These are phyloP conservation scores for Tulasnella sp. DNA, from an alignment of 768 basidiomycete genomes.

Conservation along the genomic window DNA sequence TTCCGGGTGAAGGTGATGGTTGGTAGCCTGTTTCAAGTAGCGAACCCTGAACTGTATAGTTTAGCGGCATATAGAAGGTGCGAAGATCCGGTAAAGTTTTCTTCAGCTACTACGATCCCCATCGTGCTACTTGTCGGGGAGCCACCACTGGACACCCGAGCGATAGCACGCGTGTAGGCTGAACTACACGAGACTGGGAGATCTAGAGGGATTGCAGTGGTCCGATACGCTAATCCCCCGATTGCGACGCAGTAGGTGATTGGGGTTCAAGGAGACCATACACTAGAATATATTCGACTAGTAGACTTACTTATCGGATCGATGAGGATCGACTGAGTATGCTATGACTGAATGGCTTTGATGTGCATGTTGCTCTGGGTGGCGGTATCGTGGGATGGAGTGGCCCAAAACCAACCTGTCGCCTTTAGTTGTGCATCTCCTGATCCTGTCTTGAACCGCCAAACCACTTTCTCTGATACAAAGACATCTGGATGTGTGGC, in stretches of 20 bases:
- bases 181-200: not conserved
- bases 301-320: not conserved
- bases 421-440: not conserved
- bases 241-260: not conserved
- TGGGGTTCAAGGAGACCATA: not conserved
- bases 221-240: not conserved
- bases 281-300: not conserved
- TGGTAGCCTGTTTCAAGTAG: too few species aligned
- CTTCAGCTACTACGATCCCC: not conserved
- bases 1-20: too few species aligned
- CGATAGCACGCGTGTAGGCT: not conserved
- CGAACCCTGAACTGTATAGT: not conserved
- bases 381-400: not conserved
- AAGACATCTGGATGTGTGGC: not conserved
- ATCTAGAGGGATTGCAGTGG: not conserved
- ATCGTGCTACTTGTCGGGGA: not conserved
- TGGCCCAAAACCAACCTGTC: too few species aligned
- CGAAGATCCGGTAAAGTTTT: not conserved
- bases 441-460: not conserved
- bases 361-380: not conserved
- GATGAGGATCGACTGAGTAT: too few species aligned
- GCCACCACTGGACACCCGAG: not conserved
- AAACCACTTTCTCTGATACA: not conserved
- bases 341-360: not conserved
- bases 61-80: not conserved